phyloP scores from a whole-genome alignment of 2,329 filamentous ascomycete genomes.

The Curvularia eragrostidis region DNA sequence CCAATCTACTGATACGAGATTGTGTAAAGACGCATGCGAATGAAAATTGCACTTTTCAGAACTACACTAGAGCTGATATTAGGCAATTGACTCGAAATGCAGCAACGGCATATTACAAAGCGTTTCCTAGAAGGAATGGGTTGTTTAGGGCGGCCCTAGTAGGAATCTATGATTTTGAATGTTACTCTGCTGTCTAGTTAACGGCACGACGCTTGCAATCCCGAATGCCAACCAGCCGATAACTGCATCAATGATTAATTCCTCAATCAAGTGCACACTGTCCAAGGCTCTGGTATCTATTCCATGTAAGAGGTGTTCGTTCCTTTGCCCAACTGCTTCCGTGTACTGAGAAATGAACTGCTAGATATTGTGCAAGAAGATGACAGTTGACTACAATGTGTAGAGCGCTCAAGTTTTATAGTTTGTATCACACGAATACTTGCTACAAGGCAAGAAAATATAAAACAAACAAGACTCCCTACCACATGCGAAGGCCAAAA shows the following conservation, averaged over 20 bases:
- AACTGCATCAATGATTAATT: not conserved
- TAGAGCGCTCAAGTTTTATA: no score
- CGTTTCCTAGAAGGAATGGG: not conserved
- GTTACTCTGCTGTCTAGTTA: not conserved
- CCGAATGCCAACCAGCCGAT: not conserved
- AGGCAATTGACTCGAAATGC: not conserved
- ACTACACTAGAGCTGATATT: not conserved
- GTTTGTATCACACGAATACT: no score
- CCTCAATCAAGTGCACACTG: not conserved
- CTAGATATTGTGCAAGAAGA: no score
- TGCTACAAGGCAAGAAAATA: no score
- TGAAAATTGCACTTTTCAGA: not conserved
- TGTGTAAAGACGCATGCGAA: not conserved
- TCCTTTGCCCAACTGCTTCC: not conserved
- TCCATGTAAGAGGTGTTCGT: not conserved
- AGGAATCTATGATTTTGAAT: not conserved
- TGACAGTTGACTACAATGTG: no score
- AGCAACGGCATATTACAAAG: not conserved
- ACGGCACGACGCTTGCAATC: not conserved
- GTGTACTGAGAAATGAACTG: not conserved
- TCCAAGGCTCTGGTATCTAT: not conserved
- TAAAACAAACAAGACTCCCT: no score
- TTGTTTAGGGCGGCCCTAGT: not conserved
- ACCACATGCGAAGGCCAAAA: no score
- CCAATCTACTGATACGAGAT: not conserved